phyloP scores from a whole-genome alignment of 1,284 basidiomycete genomes.

The Coniophora puteana region DNA sequence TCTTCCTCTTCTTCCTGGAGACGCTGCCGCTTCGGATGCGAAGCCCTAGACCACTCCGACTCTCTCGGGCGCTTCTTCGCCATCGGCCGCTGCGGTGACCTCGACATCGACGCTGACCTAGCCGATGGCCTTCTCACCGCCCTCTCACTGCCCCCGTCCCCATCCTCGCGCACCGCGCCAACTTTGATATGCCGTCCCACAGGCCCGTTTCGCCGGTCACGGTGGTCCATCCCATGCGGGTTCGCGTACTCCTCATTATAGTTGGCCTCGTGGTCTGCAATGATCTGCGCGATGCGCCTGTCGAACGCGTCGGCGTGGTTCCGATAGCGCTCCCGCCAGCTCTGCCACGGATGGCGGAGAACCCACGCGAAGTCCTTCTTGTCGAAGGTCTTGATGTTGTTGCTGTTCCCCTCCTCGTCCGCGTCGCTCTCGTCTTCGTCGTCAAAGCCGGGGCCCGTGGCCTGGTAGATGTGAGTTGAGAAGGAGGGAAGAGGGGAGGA shows the following conservation, averaged over 20 bases:
- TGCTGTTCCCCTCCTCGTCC: slow-evolving; percentile 24
- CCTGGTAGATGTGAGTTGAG: slow-evolving; percentile 9
- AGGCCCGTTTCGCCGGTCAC: too few species aligned
- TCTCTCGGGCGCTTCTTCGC: neutral
- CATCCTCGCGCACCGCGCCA: neutral
- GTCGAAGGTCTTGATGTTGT: too few species aligned
- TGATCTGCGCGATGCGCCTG: slow-evolving; percentile 30
- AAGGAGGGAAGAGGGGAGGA: neutral
- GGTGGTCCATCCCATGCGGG: too few species aligned
- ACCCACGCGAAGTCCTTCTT: slow-evolving; percentile 40
- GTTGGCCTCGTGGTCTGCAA: slow-evolving; percentile 3
- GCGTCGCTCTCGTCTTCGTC: too few species aligned
- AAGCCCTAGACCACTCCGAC: too few species aligned
- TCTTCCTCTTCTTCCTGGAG: slow-evolving; percentile 9
- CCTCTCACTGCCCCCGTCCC: too few species aligned
- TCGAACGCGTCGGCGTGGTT: slow-evolving; percentile 40
- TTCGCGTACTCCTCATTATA: too few species aligned
- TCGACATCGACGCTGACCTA: slow-evolving; percentile 21
- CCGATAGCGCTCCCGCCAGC: slow-evolving; percentile 53
- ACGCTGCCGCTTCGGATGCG: too few species aligned
- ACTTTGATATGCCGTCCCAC: neutral
- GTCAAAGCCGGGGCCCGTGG: too few species aligned
- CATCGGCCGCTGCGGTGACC: slow-evolving; percentile 1
- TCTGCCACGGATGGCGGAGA: slow-evolving; percentile 42
- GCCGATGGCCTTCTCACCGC: slow-evolving; percentile 22